Percentiles rank a stretch among this genome's conserved stretches.
Evolutionary conservation across 306 rosid genomes (phyloP).

Genomic region (Fagus sylvatica): DNA sequence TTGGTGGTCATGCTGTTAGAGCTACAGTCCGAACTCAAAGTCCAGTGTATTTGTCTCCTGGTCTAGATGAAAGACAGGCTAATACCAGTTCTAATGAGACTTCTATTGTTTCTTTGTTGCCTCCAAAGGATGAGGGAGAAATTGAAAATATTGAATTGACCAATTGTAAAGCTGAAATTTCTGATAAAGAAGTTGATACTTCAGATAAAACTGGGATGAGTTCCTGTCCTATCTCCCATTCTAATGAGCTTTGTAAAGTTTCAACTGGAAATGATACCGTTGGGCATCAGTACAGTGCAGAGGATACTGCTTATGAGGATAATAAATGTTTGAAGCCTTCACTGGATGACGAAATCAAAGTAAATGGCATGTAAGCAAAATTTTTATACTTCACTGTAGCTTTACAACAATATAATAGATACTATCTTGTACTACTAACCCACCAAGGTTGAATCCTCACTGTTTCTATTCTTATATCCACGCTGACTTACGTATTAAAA

Average conservation of each 20-base stretch:
- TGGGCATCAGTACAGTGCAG: constrained; percentile 28
- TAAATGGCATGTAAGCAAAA: constrained; percentile 60
- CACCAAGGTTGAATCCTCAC: not conserved
- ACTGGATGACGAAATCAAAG: constrained; percentile 38
- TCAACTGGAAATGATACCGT: constrained; percentile 35
- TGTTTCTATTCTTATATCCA: not conserved
- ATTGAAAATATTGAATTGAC: constrained; percentile 14
- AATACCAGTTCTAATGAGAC: constrained; percentile 37
- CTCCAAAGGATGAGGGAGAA: constrained; percentile 34
- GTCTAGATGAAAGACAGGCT: constrained; percentile 34
- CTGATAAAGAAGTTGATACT: constrained; percentile 32
- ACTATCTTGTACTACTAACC: not conserved
- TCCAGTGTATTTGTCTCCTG: constrained; percentile 30
- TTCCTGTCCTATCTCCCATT: constrained; percentile 26
- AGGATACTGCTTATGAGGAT: constrained; percentile 35
- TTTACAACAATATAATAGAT: not conserved
- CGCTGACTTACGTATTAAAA: not conserved
- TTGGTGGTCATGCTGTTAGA: constrained; percentile 33
- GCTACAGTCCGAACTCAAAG: constrained; percentile 32
- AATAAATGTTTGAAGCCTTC: constrained; percentile 37
- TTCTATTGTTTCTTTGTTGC: constrained; percentile 34
- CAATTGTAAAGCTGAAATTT: constrained; percentile 28
- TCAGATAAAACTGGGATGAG: constrained; percentile 35
- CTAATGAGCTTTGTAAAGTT: constrained; percentile 17
- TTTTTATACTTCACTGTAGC: not conserved